Base-by-base conservation (phyloP, 176 grass and related monocot species). In the Poa pratensis region DNA sequence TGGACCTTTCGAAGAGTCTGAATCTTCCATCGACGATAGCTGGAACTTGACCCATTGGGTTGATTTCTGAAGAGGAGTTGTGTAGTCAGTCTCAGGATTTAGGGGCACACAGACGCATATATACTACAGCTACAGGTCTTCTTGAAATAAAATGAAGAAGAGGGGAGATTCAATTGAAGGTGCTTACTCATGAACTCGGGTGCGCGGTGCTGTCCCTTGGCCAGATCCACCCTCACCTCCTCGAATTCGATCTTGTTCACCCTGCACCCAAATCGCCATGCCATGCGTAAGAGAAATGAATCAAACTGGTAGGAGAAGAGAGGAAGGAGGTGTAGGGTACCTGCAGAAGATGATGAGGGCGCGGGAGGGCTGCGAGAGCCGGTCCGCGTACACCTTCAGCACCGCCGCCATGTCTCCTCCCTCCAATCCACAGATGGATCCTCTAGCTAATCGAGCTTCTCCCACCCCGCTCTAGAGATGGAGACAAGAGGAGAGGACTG, bases 41-140 rank as follows among this genome's bases (percentile, higher is more conserved):
- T 66, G 95, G 95, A 26, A 97, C 87, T 77, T 95, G 89, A 62
- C 86, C 81, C 90, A 97, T 88, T 40, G 95, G 95, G 82, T 97
- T 97, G 80, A 97, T 88, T 77, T 91, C 92, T 97, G 89, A 79
- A 78, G 24, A 65, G 19, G 73, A 43, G 42, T 43, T 43, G 42
- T 43, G 42, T 43, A 26, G 35, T 15, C 46, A 55, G 55, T 46
- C 20, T 11, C 46, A 49, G 46, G 46, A 49, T 43, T 43, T 9
- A 9, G 42, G 42, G 42, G 39, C 39, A 42, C 5, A 42, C 39
- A 42, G 42, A 9, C 42, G 9, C 42, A 43, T 43, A 43, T 37
- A 37, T 37, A 37, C 35, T 37, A 48, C 11, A 13, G 9, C 35
- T 37, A 48, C 11, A 13, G 9, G 45, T 12, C 3, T 48, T 12